phyloP scores from a whole-genome alignment of 306 rosid genomes.

The Malus asiatica region DNA sequence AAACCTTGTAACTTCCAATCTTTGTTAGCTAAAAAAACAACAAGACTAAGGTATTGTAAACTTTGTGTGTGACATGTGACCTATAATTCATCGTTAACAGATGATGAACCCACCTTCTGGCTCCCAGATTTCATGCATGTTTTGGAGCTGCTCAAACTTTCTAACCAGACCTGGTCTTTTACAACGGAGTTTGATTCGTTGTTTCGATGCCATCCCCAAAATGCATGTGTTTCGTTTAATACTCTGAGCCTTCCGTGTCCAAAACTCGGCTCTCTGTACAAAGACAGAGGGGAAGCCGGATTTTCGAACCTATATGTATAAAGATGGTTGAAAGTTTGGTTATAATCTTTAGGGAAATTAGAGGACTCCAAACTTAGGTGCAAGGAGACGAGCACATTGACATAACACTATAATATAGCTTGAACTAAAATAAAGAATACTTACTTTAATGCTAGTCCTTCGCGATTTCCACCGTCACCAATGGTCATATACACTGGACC shows the following conservation, averaged over 20 bases:
- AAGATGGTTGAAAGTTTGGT: background rate
- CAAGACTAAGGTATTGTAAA: background rate
- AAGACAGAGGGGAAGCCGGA: conserved; percentile 43
- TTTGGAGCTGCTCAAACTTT: conserved; percentile 30
- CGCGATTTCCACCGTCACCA: conserved; percentile 77
- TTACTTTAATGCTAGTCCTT: conserved; percentile 62
- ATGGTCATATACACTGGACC: conserved; percentile 59
- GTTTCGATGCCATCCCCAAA: conserved; percentile 87
- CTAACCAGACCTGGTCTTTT: conserved; percentile 49
- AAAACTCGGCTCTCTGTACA: conserved; percentile 67
- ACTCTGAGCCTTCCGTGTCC: conserved; percentile 67
- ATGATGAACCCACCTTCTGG: background rate
- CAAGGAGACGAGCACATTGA: background rate
- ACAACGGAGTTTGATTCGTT: conserved; percentile 36
- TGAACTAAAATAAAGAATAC: background rate
- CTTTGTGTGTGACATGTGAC: background rate
- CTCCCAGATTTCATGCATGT: background rate
- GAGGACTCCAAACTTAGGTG: background rate
- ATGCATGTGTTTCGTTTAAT: conserved; percentile 55
- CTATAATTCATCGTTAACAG: background rate
- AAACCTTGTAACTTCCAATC: background rate
- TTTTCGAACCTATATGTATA: conserved; percentile 24
- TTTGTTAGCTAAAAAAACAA: background rate
- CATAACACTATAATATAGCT: too few relatives aligned
- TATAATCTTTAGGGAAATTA: background rate